Conservation (phyloP, 176 grass and related monocot genomes). For the Avena insularis region DNA sequence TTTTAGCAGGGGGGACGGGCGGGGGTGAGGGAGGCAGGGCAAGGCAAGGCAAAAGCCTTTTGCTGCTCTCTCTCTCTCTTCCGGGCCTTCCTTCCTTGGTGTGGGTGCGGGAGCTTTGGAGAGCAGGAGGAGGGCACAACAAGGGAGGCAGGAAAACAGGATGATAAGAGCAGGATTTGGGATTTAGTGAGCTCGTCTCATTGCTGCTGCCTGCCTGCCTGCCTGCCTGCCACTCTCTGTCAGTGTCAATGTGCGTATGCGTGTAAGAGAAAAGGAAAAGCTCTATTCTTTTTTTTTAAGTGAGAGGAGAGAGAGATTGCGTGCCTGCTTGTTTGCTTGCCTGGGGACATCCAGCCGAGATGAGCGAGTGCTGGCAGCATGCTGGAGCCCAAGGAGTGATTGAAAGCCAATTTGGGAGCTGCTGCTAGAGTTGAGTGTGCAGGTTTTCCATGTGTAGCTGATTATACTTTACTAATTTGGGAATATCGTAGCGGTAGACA, state of each 20-base stretch:
- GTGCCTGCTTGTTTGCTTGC: conserved; percentile 22
- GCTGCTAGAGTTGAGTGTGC: not conserved
- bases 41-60: conserved; percentile 32
- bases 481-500: not conserved
- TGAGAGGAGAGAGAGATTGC: not conserved
- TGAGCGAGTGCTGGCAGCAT: not conserved
- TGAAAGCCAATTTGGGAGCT: conserved; percentile 40
- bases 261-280: conserved; percentile 12
- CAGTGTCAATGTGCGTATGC: conserved; percentile 26
- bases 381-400: not conserved
- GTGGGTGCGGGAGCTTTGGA: conserved; percentile 37
- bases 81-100: not conserved
- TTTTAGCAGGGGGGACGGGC: conserved; percentile 44
- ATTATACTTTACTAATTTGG: conserved; percentile 30
- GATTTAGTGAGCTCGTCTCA: conserved; percentile 25
- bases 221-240: not conserved
- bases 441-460: conserved; percentile 23
- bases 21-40: conserved; percentile 14
- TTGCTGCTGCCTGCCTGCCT: not conserved
- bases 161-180: conserved; percentile 61
- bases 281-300: not conserved
- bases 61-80: conserved; percentile 26
- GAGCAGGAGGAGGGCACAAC: conserved; percentile 25
- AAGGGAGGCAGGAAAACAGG: conserved; percentile 55
- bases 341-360: conserved; percentile 22